Evolutionary conservation across 2,329 filamentous ascomycete genomes (phyloP).

Genomic region (Aspergillus spinulosporus): DNA sequence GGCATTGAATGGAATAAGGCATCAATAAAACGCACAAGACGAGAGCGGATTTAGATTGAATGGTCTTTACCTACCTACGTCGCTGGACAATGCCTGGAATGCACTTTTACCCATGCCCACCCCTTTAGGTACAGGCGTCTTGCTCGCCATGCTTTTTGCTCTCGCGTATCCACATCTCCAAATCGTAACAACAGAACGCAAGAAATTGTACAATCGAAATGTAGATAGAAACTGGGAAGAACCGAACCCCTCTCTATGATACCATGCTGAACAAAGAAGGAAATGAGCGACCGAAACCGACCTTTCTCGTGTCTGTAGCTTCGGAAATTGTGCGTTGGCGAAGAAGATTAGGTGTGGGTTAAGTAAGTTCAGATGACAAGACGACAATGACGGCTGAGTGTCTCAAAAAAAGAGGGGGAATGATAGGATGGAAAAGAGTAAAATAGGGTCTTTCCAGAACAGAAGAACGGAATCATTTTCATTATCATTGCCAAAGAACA

Average conservation of each 20-base stretch:
- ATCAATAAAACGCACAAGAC: no score
- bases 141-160: neutral
- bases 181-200: slow-evolving; percentile 11
- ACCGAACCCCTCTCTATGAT: slow-evolving; percentile 8
- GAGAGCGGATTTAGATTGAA: neutral
- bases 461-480: slow-evolving; percentile 36
- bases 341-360: slow-evolving; percentile 22
- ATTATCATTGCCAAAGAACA: slow-evolving; percentile 41
- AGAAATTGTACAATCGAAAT: slow-evolving; percentile 26
- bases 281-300: slow-evolving; percentile 17
- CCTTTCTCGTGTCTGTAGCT: slow-evolving; percentile 8
- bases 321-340: slow-evolving; percentile 20
- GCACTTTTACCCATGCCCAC: slow-evolving; percentile 1
- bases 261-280: slow-evolving; percentile 7
- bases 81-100: slow-evolving; percentile 17
- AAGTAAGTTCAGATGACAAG: slow-evolving; percentile 22
- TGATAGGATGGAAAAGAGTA: slow-evolving; percentile 6
- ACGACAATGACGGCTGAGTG: slow-evolving; percentile 17
- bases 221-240: slow-evolving; percentile 4
- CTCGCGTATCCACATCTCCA: neutral
- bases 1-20: neutral
- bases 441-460: slow-evolving; percentile 36
- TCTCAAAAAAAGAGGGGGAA: slow-evolving; percentile 12
- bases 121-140: slow-evolving; percentile 10
- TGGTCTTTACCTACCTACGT: slow-evolving; percentile 17